Conservation (phyloP, 768 basidiomycete species). For the Rhodotorula paludigena region DNA sequence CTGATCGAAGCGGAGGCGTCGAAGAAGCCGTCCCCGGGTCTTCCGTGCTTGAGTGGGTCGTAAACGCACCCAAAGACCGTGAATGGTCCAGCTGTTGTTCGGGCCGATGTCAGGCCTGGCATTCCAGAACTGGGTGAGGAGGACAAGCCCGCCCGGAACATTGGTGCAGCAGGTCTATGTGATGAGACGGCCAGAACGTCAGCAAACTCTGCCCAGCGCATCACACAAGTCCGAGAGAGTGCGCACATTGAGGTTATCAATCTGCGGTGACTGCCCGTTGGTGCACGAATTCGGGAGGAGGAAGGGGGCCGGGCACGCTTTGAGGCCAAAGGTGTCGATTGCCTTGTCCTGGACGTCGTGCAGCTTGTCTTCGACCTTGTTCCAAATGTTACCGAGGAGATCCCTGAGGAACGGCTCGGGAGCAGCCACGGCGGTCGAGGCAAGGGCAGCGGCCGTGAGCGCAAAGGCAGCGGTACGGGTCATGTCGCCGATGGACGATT, state of each 20-base stretch:
- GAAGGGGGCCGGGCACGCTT: constrained; percentile 5
- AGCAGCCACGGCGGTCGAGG: not conserved
- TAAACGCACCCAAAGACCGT: constrained; percentile 26
- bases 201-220: too few species aligned
- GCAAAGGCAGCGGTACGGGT: not conserved
- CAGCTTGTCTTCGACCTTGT: not conserved
- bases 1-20: not conserved
- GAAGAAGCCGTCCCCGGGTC: too few species aligned
- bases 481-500: not conserved
- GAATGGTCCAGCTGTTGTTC: constrained; percentile 17
- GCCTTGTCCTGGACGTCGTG: not conserved
- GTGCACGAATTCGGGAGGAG: constrained; percentile 6
- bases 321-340: constrained; percentile 3
- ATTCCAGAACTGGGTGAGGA: constrained; percentile 30
- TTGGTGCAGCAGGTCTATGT: constrained; percentile 31
- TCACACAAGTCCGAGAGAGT: too few species aligned
- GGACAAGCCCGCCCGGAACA: constrained; percentile 10
- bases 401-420: not conserved
- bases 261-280: not conserved
- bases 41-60: too few species aligned
- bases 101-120: constrained; percentile 9
- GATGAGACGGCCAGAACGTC: too few species aligned
- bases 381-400: not conserved
- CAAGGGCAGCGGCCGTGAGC: not conserved
- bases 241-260: not conserved